Evolutionary conservation across 2,329 filamentous ascomycete genomes (phyloP).

Genomic region (Neopestalotiopsis clavispora): DNA sequence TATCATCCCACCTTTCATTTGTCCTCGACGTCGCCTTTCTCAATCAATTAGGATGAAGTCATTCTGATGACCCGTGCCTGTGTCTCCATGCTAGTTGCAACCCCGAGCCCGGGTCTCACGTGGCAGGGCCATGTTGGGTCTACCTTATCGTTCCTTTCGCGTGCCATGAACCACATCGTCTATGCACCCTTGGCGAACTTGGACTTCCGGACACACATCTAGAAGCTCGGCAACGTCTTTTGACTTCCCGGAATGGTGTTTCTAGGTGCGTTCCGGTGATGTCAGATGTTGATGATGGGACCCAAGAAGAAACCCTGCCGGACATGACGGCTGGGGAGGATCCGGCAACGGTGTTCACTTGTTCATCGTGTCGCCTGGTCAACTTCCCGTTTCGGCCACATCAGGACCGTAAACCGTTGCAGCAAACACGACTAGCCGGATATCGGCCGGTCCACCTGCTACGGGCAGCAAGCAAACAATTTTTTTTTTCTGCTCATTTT

Average conservation of each 20-base stretch:
- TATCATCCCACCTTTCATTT: neutral
- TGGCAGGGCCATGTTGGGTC: constrained; percentile 5
- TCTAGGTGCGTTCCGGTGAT: constrained; percentile 3
- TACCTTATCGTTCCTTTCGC: neutral
- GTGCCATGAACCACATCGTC: neutral
- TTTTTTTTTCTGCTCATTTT: neutral
- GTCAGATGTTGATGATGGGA: constrained; percentile 8
- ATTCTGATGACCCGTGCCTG: neutral
- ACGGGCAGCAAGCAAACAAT: neutral
- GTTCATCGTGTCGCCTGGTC: neutral
- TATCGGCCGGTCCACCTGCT: constrained; percentile 1
- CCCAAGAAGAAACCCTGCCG: neutral
- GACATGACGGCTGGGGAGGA: constrained; percentile 14
- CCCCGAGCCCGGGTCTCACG: constrained; percentile 6
- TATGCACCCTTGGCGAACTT: neutral
- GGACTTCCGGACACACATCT: neutral
- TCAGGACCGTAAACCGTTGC: constrained; percentile 9
- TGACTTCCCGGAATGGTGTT: constrained; percentile 16
- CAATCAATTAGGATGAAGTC: neutral
- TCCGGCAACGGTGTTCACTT: constrained; percentile 17
- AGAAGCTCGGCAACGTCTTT: neutral
- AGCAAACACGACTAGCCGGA: constrained; percentile 6
- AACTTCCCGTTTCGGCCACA: constrained; percentile 12
- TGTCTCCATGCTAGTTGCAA: constrained; percentile 1
- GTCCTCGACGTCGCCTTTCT: neutral